A percentile compares a stretch with the other conserved stretches of the same genome.
Conservation (phyloP, 148 eudicot species). For the Chenopodium berlandieri region DNA sequence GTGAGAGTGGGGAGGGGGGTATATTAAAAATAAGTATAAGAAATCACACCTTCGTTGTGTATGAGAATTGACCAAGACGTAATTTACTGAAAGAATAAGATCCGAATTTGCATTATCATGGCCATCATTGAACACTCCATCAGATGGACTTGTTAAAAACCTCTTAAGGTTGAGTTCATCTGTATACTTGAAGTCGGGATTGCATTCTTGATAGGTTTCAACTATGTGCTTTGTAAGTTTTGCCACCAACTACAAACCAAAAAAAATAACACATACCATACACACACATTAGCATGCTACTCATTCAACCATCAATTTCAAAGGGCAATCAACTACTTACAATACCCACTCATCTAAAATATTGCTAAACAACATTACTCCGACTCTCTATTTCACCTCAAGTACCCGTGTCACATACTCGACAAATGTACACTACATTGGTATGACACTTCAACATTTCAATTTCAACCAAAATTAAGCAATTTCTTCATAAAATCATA, state of each 20-base stretch:
- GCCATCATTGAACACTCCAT: constrained; percentile 86
- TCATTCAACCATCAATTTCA: neutral
- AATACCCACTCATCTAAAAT: neutral
- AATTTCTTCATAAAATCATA: too few species aligned
- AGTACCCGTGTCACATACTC: too few species aligned
- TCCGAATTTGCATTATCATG: constrained; percentile 89
- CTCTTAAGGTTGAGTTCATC: constrained; percentile 83
- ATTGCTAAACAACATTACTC: too few species aligned
- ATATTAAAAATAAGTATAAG: neutral
- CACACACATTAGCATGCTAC: constrained; percentile 5
- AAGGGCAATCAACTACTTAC: neutral
- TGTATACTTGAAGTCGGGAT: constrained; percentile 65
- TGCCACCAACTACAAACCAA: constrained; percentile 58
- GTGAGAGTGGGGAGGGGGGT: neutral
- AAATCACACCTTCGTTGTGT: constrained; percentile 56
- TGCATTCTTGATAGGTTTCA: constrained; percentile 85
- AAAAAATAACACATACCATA: neutral
- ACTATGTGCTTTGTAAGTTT: constrained; percentile 87
- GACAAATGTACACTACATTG: too few species aligned
- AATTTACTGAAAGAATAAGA: constrained; percentile 72
- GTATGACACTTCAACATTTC: too few species aligned
- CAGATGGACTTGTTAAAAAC: constrained; percentile 82
- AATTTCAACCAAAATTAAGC: too few species aligned
- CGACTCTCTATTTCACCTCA: too few species aligned
- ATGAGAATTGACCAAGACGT: constrained; percentile 53